Base-by-base conservation (phyloP, 78 protist species). In the Dictyostelium brefeldianum region DNA sequence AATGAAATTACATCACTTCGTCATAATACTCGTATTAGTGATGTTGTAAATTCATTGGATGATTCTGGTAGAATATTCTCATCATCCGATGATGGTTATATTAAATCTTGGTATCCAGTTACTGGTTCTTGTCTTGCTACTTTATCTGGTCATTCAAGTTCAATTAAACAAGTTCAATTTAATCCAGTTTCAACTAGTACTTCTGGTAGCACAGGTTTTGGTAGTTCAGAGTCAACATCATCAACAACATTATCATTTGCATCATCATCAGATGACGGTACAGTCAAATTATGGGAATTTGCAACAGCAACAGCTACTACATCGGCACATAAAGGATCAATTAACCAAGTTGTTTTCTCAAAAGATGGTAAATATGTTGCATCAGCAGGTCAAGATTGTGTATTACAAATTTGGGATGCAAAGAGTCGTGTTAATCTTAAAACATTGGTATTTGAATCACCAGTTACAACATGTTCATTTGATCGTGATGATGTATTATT, bases 71-170 rank as follows among this genome's bases (percentile, higher is more conserved):
- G 53, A 14, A 75, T 95, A 2, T 69, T 70, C 81, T 80, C 91
- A 14, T 84, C 77, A 43, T 73, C 89, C 8, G 96, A 95, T 64
- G 96, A 95, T 81, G 89, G 92, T 65, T 43, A 43, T 15, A 22
- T 95, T 53, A 73, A 65, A 29, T 47, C 48, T 18, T 94, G 96
- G 96, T 46, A 41, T 8, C 96, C 89, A 46, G 78, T 70, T n/a
- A 47, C 81, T 0, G 87, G 94, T 57, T 70, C 64, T n/a, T 89
- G 92, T 29, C 17, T 70, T 14, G 89, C 90, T 15, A 75, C 91
- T 22, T 84, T 94, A 11, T 48, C 93, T 8, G 96, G 96, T 43
- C 96, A 94, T 43, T 80, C 94, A 31, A 57, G 85, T 29, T 17
- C 93, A 8, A 59, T 79, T 84, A 79, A 70, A 41, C 79, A 70